Percentiles rank a stretch among this genome's conserved stretches.
phyloP scores from a whole-genome alignment of 768 basidiomycete genomes.

The Tricholomella constricta region DNA sequence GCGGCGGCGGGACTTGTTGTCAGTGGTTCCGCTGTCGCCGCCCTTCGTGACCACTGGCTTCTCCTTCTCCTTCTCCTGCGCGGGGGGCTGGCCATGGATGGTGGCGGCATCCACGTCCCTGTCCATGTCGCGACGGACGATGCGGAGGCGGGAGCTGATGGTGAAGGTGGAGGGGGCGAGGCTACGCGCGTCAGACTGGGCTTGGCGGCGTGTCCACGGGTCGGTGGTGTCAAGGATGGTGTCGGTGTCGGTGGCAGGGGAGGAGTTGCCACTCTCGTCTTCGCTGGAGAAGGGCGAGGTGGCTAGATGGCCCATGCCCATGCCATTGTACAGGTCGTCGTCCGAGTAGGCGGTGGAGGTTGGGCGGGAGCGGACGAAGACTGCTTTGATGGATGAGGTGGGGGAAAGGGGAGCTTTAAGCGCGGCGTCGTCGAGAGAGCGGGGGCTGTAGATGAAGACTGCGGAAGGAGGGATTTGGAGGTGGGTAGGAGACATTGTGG shows the following conservation, averaged over 20 bases:
- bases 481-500: neutral
- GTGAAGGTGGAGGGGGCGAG: neutral
- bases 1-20: neutral
- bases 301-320: neutral
- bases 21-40: neutral
- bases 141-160: neutral
- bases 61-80: no score
- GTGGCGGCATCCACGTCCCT: neutral
- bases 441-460: slow-evolving; percentile 4
- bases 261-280: neutral
- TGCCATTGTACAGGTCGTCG: slow-evolving; percentile 6
- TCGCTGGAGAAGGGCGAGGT: neutral
- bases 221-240: slow-evolving; percentile 1
- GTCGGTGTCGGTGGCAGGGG: slow-evolving; percentile 1
- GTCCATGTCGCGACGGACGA: slow-evolving; percentile 9
- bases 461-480: neutral
- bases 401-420: slow-evolving; percentile 13
- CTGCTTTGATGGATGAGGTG: slow-evolving; percentile 19
- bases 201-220: slow-evolving; percentile 4
- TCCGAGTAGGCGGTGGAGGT: slow-evolving; percentile 10
- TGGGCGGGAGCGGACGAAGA: slow-evolving; percentile 18
- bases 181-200: neutral
- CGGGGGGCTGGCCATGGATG: no score
- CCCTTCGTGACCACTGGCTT: no score
- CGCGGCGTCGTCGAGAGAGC: slow-evolving; percentile 1